Conservation (phyloP, 2,329 filamentous ascomycete species). For the Sporothrix variecibatus region DNA sequence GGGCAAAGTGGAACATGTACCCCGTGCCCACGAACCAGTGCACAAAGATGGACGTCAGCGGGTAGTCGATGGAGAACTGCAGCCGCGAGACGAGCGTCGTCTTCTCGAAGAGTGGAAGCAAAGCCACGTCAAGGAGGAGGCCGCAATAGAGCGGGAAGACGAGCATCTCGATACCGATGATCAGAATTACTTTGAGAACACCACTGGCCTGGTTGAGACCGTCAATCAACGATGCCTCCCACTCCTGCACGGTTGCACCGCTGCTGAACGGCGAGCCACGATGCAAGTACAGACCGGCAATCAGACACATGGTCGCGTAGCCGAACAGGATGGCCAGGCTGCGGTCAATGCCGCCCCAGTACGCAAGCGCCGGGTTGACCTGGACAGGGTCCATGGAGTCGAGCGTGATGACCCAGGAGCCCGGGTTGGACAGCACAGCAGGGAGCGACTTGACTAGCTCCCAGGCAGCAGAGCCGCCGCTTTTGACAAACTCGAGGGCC, state of each 20-base stretch:
- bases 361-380: slow-evolving; percentile 61
- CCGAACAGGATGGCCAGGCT: slow-evolving; percentile 76
- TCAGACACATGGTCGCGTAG: slow-evolving; percentile 73
- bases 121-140: slow-evolving; percentile 80
- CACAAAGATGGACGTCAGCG: slow-evolving; percentile 89
- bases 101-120: slow-evolving; percentile 84
- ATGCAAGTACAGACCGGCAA: slow-evolving; percentile 78
- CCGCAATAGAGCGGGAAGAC: slow-evolving; percentile 96
- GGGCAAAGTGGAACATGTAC: slow-evolving; percentile 99
- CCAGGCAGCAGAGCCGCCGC: slow-evolving; percentile 32
- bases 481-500: slow-evolving; percentile 31
- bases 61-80: slow-evolving; percentile 74
- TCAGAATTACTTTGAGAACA: slow-evolving; percentile 95
- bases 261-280: slow-evolving; percentile 68
- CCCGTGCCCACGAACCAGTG: slow-evolving; percentile 99
- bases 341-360: slow-evolving; percentile 67
- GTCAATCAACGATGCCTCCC: slow-evolving; percentile 79
- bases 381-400: slow-evolving; percentile 43
- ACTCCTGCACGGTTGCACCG: slow-evolving; percentile 57
- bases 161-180: slow-evolving; percentile 99
- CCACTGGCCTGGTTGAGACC: slow-evolving; percentile 89
- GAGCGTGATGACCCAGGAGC: slow-evolving; percentile 61
- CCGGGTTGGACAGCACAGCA: slow-evolving; percentile 47
- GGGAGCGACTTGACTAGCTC: slow-evolving; percentile 40
- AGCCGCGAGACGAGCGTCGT: slow-evolving; percentile 77